Evolutionary conservation across 495 filamentous ascomycete genomes (phyloP), one percentile per base, ranked within the genome.

Genomic region (Xanthoparmelia taractica): DNA sequence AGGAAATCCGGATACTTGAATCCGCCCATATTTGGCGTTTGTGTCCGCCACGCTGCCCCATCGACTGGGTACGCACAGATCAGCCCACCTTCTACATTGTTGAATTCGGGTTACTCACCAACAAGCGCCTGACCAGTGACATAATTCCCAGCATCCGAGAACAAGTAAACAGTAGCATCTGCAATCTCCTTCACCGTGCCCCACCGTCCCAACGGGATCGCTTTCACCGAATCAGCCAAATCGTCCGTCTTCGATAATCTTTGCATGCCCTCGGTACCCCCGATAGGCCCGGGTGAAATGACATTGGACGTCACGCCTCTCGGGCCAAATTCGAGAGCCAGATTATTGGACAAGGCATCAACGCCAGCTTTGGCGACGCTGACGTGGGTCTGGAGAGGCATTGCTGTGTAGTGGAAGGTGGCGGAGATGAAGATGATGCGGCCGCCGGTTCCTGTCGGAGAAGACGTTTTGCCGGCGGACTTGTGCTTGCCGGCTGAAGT

Each of bases 101-200:
- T 8, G 25, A 33, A 8, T 4, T n/a, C 2, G 10, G 20, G 1
- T 0, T 20, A 60, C 61, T 50, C 25, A 66, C 59, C 61, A 31
- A 69, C 64, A 29, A 69, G 63, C 23, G 40, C 57, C 33, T 56
- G 54, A 15, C 66, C 67, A 15, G 38, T 65, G 0, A 67, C 63
- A 27, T 58, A 72, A 25, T 85, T 92, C 4, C 88, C 92, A 0
- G 88, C 85, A 56, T 93, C 87, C 31, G 85, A 85, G 66, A 96
- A 91, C 29, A 96, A 73, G 67, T 84, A 97, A 0, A 97, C 85
- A 0, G 92, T 96, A 20, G 92, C 90, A 76, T 98, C 92, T 0
- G 92, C 88, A 69, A 98, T 92, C 68, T 98, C 93, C 62, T 85
- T 85, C 12, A 96, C 83, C 1, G 80, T 84, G n/a, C 93, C 94